Conservation (phyloP, 208 protist genomes). For the Leishmania guyanensis region DNA sequence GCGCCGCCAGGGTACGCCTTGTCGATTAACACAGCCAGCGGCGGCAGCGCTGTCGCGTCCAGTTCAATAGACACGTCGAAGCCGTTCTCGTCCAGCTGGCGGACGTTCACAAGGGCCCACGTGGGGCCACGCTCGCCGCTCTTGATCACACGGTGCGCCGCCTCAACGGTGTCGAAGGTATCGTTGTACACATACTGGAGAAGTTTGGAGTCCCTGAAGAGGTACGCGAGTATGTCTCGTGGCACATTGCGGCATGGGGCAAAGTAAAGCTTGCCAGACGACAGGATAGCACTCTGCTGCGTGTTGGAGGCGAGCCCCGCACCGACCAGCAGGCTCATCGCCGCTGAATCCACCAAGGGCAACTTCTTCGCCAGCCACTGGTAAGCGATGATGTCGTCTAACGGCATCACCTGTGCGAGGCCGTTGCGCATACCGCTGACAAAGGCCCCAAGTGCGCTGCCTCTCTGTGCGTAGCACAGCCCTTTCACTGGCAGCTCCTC, state of each 20-base stretch:
- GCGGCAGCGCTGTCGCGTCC: slow-evolving; percentile 29
- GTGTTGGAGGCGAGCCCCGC: slow-evolving; percentile 29
- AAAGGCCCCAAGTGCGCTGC: not conserved
- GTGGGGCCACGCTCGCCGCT: slow-evolving; percentile 18
- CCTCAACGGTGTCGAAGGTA: slow-evolving; percentile 31
- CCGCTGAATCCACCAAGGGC: not conserved
- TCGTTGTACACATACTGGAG: slow-evolving; percentile 50
- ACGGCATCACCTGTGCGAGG: slow-evolving; percentile 11
- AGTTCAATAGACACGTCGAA: slow-evolving; percentile 40
- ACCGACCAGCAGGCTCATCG: slow-evolving; percentile 3
- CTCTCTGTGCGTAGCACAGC: slow-evolving; percentile 22
- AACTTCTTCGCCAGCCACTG: slow-evolving; percentile 33
- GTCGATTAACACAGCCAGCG: slow-evolving; percentile 8
- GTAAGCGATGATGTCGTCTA: slow-evolving; percentile 33
- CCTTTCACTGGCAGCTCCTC: slow-evolving; percentile 30
- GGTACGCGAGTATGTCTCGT: slow-evolving; percentile 29
- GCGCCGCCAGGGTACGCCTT: slow-evolving; percentile 33
- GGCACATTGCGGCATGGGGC: slow-evolving; percentile 29
- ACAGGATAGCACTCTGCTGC: slow-evolving; percentile 19
- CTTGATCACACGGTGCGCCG: slow-evolving; percentile 22
- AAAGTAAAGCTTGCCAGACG: slow-evolving; percentile 46
- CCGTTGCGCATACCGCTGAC: not conserved
- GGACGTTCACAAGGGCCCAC: slow-evolving; percentile 45
- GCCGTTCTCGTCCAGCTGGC: slow-evolving; percentile 17
- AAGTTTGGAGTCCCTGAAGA: slow-evolving; percentile 27